These are phyloP conservation scores for Trichaptum fuscoviolaceum DNA, from an alignment of 768 basidiomycete species.

Conservation along the genomic window DNA sequence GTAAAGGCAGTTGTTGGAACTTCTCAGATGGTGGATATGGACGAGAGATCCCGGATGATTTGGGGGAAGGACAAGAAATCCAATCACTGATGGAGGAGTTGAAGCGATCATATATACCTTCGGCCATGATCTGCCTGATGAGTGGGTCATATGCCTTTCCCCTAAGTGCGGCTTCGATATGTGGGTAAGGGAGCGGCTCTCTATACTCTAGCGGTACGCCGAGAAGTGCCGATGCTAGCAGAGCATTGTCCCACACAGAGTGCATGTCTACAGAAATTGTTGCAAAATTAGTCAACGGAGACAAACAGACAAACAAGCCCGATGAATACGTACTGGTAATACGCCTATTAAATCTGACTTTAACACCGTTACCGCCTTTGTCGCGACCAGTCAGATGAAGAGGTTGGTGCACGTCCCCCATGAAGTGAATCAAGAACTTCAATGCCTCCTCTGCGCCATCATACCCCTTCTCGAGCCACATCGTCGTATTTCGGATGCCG, in stretches of 20 bases:
- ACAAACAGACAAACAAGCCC: slow-evolving; percentile 2
- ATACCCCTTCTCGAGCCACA: slow-evolving; percentile 38
- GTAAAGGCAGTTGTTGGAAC: not conserved
- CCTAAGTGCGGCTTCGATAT: slow-evolving; percentile 61
- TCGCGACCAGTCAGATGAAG: slow-evolving; percentile 86
- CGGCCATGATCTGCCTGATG: slow-evolving; percentile 81
- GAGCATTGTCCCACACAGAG: slow-evolving; percentile 78
- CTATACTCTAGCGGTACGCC: slow-evolving; percentile 73
- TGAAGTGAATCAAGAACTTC: slow-evolving; percentile 88
- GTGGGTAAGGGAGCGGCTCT: slow-evolving; percentile 57
- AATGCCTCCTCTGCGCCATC: slow-evolving; percentile 68
- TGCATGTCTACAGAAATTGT: slow-evolving; percentile 57
- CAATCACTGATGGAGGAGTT: slow-evolving; percentile 51
- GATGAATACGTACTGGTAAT: slow-evolving; percentile 52
- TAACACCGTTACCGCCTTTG: slow-evolving; percentile 79
- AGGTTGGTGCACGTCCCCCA: slow-evolving; percentile 93
- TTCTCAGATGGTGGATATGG: slow-evolving; percentile 8
- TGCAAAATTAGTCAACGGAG: not conserved
- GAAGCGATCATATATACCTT: slow-evolving; percentile 75
- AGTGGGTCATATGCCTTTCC: slow-evolving; percentile 85
- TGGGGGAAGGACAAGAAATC: slow-evolving; percentile 55
- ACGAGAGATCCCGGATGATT: slow-evolving; percentile 8
- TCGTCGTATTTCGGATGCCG: slow-evolving; percentile 73
- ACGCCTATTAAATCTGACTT: slow-evolving; percentile 68
- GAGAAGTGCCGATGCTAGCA: slow-evolving; percentile 81